Percentiles rank a stretch among this genome's conserved stretches.
Evolutionary conservation across 441 rosid species (phyloP).

Genomic region (Brassica balearica): DNA sequence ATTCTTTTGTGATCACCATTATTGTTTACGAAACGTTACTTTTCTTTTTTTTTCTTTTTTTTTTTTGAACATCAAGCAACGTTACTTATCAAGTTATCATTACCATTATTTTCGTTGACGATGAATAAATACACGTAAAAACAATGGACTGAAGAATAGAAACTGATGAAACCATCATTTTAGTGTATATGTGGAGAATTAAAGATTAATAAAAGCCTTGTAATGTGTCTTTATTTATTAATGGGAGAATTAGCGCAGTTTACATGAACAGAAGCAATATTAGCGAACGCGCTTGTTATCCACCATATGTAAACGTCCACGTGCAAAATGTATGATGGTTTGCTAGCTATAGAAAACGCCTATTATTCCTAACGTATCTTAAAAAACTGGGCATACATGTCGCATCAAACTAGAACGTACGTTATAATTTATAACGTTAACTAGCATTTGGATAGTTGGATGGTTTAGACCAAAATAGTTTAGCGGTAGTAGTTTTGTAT

Average conservation of each 20-base stretch:
- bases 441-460: neutral
- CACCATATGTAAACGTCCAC: neutral
- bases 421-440: neutral
- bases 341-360: no score
- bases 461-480: neutral
- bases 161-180: conserved; percentile 9
- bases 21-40: no score
- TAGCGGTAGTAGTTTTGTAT: conserved; percentile 14
- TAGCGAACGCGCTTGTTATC: no score
- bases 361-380: neutral
- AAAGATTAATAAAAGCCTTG: neutral
- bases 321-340: neutral
- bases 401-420: neutral
- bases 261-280: no score
- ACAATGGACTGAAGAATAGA: neutral
- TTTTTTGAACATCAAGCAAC: no score
- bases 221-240: neutral
- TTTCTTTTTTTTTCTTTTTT: no score
- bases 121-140: neutral
- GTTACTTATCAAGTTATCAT: no score
- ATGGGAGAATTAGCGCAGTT: neutral
- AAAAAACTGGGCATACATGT: neutral
- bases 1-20: no score
- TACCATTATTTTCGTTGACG: neutral
- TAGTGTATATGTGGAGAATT: conserved; percentile 1